Evolutionary conservation across 345 rosid genomes (phyloP), one percentile per base, ranked within the genome.

Genomic region (Euphorbia lathyris): DNA sequence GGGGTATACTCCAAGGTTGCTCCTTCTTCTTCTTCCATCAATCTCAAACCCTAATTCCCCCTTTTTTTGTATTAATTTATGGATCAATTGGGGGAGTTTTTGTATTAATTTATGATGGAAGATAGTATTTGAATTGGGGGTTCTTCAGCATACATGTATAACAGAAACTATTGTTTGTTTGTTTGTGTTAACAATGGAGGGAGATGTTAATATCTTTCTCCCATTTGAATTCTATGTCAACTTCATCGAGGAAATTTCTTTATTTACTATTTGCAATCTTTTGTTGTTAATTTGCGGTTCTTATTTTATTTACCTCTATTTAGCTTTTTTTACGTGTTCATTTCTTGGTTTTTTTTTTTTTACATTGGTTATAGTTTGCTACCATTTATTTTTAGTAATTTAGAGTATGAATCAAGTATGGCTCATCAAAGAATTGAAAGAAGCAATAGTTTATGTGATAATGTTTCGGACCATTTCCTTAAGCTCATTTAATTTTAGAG

Each of bases 1-100:
- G 97, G 93, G 1, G 96, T 90, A 36, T 78, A 77, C 84, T 91
- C 96, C 52, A 93, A 80, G 6, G 82, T 76, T 25, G 81, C 76
- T 36, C 88, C 93, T 73, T 76, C 92, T 74, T 63, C 96, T 0
- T 83, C 16, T 43, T 3, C 82, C 97, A 87, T 71, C 12, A 45
- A 45, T 45, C 22, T 30, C 10, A 13, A 20, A 51, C 13, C 23
- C 19, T 19, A 2, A 45, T 53, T 53, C 14, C 26, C 26, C 58
- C 22, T 53, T 22, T 22, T 22, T 23, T 55, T 22, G 8, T 23
- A 7, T 7, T 9, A 20, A 51, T 22, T 55, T 25, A 7, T 20
- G 27, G 29, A 9, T 17, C 19, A 20, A 20, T 53, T 53, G 0
- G n/a, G n/a, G n/a, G n/a, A n/a, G n/a, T 22, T 22, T 23, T 55